phyloP scores from a whole-genome alignment of 768 basidiomycete species.

The Phaeotremella fagi region DNA sequence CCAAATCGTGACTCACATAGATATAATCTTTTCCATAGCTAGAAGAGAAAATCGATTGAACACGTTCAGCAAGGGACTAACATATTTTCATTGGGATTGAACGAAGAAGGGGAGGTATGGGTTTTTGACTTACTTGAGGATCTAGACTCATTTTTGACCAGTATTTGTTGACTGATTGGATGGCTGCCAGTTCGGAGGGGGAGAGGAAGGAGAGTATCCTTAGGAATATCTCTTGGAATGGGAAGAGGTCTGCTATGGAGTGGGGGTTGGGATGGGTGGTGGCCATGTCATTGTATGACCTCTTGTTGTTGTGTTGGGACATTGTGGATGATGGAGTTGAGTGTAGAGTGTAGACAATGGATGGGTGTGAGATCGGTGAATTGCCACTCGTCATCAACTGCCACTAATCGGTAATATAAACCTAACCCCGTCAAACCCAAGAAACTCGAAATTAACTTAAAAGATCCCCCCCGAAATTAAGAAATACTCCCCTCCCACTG shows the following conservation, averaged over 20 bases:
- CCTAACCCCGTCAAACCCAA: too few species aligned
- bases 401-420: too few species aligned
- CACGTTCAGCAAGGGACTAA: slow-evolving; percentile 31
- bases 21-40: slow-evolving; percentile 48
- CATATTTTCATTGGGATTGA: too few species aligned
- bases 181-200: slow-evolving; percentile 28
- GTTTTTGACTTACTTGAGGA: slow-evolving; percentile 44
- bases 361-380: too few species aligned
- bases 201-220: slow-evolving; percentile 40
- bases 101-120: too few species aligned
- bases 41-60: not conserved
- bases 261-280: not conserved
- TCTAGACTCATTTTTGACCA: slow-evolving; percentile 43
- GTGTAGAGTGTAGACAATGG: too few species aligned
- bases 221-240: slow-evolving; percentile 45
- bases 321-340: not conserved
- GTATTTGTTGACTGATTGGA: slow-evolving; percentile 39
- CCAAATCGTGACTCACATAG: slow-evolving; percentile 24
- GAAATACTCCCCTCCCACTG: too few species aligned
- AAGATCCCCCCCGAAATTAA: too few species aligned
- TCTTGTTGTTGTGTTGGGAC: not conserved
- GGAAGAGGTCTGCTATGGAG: slow-evolving; percentile 24
- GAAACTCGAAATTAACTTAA: too few species aligned
- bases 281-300: not conserved
- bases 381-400: too few species aligned